phyloP scores from a whole-genome alignment of 352 stramenopile genomes.

The Globisporangium cederbergense region DNA sequence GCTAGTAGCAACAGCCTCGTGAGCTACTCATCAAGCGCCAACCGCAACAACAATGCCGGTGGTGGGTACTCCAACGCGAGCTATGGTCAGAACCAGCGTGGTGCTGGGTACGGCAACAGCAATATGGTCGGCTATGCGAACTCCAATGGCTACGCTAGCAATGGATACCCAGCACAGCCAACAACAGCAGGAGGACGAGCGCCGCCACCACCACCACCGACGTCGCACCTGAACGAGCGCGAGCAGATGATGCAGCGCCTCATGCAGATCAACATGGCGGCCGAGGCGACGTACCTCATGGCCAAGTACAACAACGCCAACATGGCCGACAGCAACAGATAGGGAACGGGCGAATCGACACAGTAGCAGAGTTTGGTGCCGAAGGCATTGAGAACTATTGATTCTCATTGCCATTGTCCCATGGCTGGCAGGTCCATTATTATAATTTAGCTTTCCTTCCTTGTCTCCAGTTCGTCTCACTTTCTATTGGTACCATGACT shows the following conservation, averaged over 20 bases:
- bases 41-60: not conserved
- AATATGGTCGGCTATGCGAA: slow-evolving; percentile 4
- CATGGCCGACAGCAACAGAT: slow-evolving; percentile 27
- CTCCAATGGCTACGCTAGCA: not conserved
- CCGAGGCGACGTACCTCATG: slow-evolving; percentile 67
- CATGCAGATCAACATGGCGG: slow-evolving; percentile 62
- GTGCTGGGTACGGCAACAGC: not conserved
- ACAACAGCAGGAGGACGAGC: not conserved
- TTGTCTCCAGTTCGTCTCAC: not conserved
- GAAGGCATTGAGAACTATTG: not conserved
- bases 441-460: slow-evolving; percentile 4
- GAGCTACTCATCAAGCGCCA: not conserved
- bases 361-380: too few relatives aligned
- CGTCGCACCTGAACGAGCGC: slow-evolving; percentile 24
- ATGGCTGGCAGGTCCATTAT: not conserved
- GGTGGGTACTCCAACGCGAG: not conserved
- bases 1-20: not conserved
- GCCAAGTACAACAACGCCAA: slow-evolving; percentile 72
- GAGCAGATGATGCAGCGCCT: slow-evolving; percentile 58
- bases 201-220: slow-evolving; percentile 12
- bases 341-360: not conserved
- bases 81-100: not conserved
- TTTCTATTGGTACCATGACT: not conserved
- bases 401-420: not conserved
- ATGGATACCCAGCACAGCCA: not conserved